Evolutionary conservation across 1,284 basidiomycete species (phyloP).

Genomic region (Ganoderma lingzhi): DNA sequence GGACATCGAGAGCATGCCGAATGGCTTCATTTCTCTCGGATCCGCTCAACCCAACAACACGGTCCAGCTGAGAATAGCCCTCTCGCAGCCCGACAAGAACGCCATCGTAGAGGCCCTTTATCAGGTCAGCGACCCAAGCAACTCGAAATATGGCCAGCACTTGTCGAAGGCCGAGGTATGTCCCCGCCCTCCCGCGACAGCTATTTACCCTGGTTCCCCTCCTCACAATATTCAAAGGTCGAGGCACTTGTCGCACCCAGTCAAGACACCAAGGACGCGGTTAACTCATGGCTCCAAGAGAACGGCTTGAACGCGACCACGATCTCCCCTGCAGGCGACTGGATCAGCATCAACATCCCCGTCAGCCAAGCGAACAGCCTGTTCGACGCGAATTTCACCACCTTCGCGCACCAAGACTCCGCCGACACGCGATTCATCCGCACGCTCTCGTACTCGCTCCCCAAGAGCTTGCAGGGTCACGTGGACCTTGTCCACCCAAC

Average conservation of each 20-base stretch:
- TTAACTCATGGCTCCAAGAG: constrained; percentile 45
- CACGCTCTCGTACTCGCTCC: constrained; percentile 48
- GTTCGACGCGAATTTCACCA: constrained; percentile 43
- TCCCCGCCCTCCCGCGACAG: neutral
- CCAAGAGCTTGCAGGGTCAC: constrained; percentile 41
- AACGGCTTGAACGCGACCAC: constrained; percentile 42
- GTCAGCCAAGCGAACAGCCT: constrained; percentile 46
- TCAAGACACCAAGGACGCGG: constrained; percentile 41
- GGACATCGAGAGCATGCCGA: constrained; percentile 24
- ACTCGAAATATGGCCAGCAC: constrained; percentile 41
- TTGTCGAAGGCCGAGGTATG: constrained; percentile 42
- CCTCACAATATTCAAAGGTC: constrained; percentile 36
- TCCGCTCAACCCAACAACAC: constrained; percentile 27
- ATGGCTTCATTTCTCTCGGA: constrained; percentile 32
- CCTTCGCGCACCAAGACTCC: constrained; percentile 41
- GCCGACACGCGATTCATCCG: constrained; percentile 40
- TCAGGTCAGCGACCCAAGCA: constrained; percentile 20
- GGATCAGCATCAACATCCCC: constrained; percentile 47
- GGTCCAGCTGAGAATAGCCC: constrained; percentile 38
- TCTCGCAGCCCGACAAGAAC: constrained; percentile 35
- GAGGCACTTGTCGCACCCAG: constrained; percentile 46
- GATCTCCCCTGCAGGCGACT: constrained; percentile 47
- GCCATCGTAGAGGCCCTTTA: constrained; percentile 42
- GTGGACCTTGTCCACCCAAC: constrained; percentile 47
- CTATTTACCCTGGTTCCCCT: too few relatives aligned